phyloP scores from a whole-genome alignment of 306 rosid species.

The Comarum palustre region DNA sequence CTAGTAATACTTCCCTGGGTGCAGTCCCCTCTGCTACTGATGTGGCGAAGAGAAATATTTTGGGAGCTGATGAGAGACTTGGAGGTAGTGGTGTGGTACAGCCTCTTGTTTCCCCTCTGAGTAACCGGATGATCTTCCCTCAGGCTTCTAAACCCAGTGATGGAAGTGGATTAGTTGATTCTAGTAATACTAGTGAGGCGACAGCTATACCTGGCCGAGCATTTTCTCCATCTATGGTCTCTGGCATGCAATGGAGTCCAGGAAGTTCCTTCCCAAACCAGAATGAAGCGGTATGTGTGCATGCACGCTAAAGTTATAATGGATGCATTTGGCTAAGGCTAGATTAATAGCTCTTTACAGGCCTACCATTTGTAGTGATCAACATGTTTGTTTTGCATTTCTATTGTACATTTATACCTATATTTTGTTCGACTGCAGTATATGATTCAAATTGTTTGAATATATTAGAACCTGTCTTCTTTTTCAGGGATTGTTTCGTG shows the following conservation, averaged over 20 bases:
- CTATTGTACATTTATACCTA: background rate
- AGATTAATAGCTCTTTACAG: constrained; percentile 1
- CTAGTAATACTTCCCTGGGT: constrained; percentile 62
- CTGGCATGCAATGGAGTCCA: constrained; percentile 97
- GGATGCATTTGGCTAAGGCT: background rate
- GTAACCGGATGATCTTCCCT: constrained; percentile 64
- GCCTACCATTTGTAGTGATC: background rate
- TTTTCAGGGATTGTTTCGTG: constrained; percentile 74
- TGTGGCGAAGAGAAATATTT: constrained; percentile 64
- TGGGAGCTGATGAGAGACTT: constrained; percentile 81
- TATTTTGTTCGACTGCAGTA: background rate
- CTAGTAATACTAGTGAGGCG: constrained; percentile 59
- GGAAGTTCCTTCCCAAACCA: constrained; percentile 83
- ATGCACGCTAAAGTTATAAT: background rate
- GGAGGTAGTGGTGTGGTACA: constrained; percentile 73
- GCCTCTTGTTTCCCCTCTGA: constrained; percentile 67
- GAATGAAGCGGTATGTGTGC: constrained; percentile 58
- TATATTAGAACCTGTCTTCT: constrained; percentile 9
- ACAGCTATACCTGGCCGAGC: constrained; percentile 66
- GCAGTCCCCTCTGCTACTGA: constrained; percentile 66
- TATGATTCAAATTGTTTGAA: constrained; percentile 1
- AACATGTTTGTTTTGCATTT: background rate
- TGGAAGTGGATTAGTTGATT: constrained; percentile 60
- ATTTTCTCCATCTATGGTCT: constrained; percentile 72
- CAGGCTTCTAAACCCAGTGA: constrained; percentile 67